A percentile compares a stretch with the other conserved stretches of the same genome.
Evolutionary conservation across 1,284 basidiomycete species (phyloP).

Genomic region (Coniferiporia weirii): DNA sequence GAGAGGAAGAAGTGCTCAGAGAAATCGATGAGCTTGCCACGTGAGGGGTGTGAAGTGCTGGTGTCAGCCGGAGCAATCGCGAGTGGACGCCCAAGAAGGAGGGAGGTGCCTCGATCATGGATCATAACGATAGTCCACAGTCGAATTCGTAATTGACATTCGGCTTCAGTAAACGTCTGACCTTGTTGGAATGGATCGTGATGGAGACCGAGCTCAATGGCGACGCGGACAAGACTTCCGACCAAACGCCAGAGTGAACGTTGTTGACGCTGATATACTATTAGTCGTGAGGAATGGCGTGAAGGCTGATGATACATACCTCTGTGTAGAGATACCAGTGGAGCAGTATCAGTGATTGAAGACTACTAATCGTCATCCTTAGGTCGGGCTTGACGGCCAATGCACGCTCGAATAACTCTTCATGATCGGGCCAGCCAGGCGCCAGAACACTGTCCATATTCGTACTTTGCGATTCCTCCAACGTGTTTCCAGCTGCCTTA

Average conservation of each 20-base stretch:
- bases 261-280: constrained; percentile 60
- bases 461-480: constrained; percentile 15
- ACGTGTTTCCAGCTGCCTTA: constrained; percentile 29
- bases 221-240: constrained; percentile 71
- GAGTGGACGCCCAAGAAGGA: constrained; percentile 77
- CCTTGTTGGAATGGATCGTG: constrained; percentile 63
- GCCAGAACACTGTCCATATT: constrained; percentile 54
- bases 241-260: constrained; percentile 79
- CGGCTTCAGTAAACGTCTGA: constrained; percentile 60
- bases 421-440: constrained; percentile 69
- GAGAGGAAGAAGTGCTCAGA: constrained; percentile 72
- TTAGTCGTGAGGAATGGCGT: neutral
- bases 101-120: constrained; percentile 78
- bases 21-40: constrained; percentile 36
- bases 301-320: constrained; percentile 36
- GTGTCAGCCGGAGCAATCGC: constrained; percentile 72
- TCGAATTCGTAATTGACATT: constrained; percentile 68
- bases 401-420: constrained; percentile 76
- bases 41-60: constrained; percentile 65
- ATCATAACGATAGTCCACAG: constrained; percentile 77
- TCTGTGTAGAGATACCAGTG: constrained; percentile 86
- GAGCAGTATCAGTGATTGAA: constrained; percentile 74
- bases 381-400: constrained; percentile 72
- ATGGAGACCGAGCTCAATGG: constrained; percentile 75
- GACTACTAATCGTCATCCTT: constrained; percentile 69